Base-by-base conservation (phyloP, 2,329 filamentous ascomycete species). In the Monosporascus sp. region DNA sequence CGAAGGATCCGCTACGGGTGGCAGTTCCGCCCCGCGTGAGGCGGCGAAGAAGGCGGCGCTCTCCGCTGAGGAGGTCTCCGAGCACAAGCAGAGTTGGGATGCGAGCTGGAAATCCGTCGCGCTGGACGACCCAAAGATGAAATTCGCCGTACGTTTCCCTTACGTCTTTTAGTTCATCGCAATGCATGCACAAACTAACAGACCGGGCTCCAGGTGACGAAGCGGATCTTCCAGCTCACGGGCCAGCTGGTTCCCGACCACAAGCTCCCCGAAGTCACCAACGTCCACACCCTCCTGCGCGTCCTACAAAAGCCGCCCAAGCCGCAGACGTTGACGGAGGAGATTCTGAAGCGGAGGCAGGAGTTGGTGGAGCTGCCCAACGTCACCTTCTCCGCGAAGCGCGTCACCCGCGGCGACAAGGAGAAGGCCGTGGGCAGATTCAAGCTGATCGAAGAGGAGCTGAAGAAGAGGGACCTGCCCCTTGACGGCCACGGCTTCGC, bases 161-260 rank as follows among this genome's bases (percentile, higher is more conserved):
- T 38, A 14, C 22, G 7, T 43, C 40, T 14, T 20, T 43, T 43
- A 14, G 11, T 19, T 24, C 8, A 6, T 5, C n/a, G 11, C 24
- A 8, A 20, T 20, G 2, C n/a, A 5, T 20, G 41, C 41, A 3
- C 41, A 35, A 14, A 35, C 31, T 35, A 14, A 35, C 11, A 14
- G 31, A 14, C 11, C 31, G 9, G 31, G 11, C 31, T 35, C 4
- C 60, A 97, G 92, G 79, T 94, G 59, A 75, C 86, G 64, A 96
- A 96, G 74, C 86, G 90, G 55, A 75, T 91, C 56, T 84, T 87
- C 68, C 88, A 94, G 68, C 78, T 96, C 55, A 92, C 87, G n/a
- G 89, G 90, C 56, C 82, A 85, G 56, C 81, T 83, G 55, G 77
- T 96, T 59, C 78, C 88, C 17, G 93, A 97, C 70, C 76, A 82